A percentile compares a stretch with the other conserved stretches of the same genome.
Conservation (phyloP, 163 green algal species). For the Volvox carteri region DNA sequence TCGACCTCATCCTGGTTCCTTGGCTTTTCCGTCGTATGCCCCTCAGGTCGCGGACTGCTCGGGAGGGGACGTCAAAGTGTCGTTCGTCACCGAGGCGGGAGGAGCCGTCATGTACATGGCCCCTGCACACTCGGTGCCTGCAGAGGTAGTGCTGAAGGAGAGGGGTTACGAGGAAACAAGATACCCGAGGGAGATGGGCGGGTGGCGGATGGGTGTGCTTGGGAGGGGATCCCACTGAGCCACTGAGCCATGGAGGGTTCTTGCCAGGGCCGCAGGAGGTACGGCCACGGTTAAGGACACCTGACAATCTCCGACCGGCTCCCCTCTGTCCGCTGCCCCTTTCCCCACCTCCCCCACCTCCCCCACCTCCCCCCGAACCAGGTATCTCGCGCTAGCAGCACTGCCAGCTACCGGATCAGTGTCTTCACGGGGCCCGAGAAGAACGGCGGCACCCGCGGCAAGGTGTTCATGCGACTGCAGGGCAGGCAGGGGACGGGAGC, state of each 20-base stretch:
- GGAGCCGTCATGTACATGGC: constrained; percentile 52
- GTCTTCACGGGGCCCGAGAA: constrained; percentile 3
- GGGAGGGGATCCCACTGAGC: no score
- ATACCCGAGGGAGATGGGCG: no score
- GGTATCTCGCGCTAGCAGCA: constrained; percentile 6
- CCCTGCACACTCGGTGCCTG: constrained; percentile 1
- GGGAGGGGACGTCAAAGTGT: background rate
- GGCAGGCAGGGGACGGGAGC: background rate
- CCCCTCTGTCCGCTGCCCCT: no score
- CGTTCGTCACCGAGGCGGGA: constrained; percentile 11
- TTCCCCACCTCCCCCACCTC: no score
- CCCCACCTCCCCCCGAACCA: no score
- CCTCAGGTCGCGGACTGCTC: background rate
- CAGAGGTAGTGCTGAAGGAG: background rate
- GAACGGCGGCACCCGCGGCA: background rate
- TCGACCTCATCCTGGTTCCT: no score
- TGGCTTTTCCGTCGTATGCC: no score
- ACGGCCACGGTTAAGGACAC: no score
- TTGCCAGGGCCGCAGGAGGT: no score
- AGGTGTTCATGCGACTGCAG: constrained; percentile 26
- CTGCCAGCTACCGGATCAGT: constrained; percentile 24
- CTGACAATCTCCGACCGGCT: no score
- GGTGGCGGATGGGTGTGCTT: no score
- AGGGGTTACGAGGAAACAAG: background rate
- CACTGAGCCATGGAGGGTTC: no score